Evolutionary conservation across 305 asterid genomes (phyloP), one percentile per base, ranked within the genome.

Genomic region (Striga hermonthica): DNA sequence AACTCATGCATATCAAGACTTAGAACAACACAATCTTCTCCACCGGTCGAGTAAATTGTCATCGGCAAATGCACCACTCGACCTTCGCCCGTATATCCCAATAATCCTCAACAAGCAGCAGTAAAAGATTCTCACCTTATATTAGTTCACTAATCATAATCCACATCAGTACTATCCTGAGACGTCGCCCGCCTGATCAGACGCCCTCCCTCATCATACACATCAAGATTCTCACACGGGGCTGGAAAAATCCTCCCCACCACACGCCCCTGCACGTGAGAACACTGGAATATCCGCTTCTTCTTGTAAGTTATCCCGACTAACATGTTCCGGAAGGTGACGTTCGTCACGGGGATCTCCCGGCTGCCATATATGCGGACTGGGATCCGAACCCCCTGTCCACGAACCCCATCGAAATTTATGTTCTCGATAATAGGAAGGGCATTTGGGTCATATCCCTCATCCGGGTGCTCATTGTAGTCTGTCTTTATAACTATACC

Each of bases 301-400:
- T 91, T 91, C 86, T 91, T 91, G 85, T 91, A 91, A 14, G 91
- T 81, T 71, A 88, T 86, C 57, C 97, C 96, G 3, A 90, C 91
- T 22, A 78, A 50, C 95, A 89, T 83, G 84, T 89, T 78, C 60
- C 67, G 72, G 79, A 91, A 86, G 61, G 91, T 85, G 22, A 91
- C 78, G 57, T 86, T 83, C 63, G 74, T 75, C 15, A 89, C 82
- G 35, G 92, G 92, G 72, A 89, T 91, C 72, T 85, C 86, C 72
- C 62, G 75, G 76, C 80, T 81, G 49, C 86, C 98, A 37, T 91
- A 84, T 69, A 89, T 87, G 38, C 98, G 88, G 39, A 76, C 96
- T 1, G 98, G 98, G 40, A 91, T 84, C 16, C 98, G 86, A 75
- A 91, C 81, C 58, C 98, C 95, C 9, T 45, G 73, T 61, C 98